Conservation (phyloP, 2,329 filamentous ascomycete species). For the Alternaria panax region DNA sequence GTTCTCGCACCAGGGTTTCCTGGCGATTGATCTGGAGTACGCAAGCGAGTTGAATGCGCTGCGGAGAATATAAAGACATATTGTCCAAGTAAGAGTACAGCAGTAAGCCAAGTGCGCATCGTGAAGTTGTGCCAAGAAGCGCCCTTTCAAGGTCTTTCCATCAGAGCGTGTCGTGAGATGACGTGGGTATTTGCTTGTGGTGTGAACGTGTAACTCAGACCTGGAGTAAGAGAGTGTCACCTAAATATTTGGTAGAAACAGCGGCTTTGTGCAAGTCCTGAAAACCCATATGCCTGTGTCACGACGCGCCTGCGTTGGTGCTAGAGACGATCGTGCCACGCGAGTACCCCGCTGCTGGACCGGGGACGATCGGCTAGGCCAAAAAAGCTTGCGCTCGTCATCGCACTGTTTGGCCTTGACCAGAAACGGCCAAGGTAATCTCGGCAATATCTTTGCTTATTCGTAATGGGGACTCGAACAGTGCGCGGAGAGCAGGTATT, state of each 20-base stretch:
- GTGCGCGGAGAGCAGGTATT: not conserved
- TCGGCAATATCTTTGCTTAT: not conserved
- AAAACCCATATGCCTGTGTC: not conserved
- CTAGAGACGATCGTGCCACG: not conserved
- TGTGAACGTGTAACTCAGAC: not conserved
- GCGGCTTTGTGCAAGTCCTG: not conserved
- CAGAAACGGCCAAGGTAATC: not conserved
- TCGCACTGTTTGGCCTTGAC: not conserved
- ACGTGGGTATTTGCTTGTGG: too few relatives aligned
- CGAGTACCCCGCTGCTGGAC: not conserved
- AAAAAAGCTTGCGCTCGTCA: not conserved
- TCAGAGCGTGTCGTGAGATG: not conserved
- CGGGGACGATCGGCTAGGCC: not conserved
- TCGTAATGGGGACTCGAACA: not conserved
- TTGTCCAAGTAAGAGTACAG: not conserved
- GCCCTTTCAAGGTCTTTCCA: not conserved
- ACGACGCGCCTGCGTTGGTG: not conserved
- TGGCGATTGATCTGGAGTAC: not conserved
- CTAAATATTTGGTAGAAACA: not conserved
- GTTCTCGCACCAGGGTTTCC: not conserved
- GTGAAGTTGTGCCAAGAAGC: not conserved
- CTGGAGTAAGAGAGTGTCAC: not conserved
- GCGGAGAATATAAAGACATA: not conserved
- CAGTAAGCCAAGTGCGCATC: not conserved
- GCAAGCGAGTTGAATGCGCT: not conserved